Base-by-base conservation (phyloP, 2,329 filamentous ascomycete species). In the Penicillium janthinellum region DNA sequence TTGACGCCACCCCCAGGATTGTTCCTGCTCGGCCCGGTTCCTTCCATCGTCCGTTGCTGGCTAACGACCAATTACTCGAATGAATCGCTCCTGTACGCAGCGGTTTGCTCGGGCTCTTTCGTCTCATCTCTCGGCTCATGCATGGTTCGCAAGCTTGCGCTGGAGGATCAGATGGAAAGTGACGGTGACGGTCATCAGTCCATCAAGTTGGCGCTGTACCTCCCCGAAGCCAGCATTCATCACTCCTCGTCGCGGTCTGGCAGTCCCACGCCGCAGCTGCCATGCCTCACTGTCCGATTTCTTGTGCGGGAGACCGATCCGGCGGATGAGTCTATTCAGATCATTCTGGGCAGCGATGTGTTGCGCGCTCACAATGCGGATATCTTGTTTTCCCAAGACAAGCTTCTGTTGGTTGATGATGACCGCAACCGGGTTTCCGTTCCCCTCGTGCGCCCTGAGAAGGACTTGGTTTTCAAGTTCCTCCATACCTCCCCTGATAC, bases 11-110 rank as follows among this genome's bases (percentile, higher is more conserved):
- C 93, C 17, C 91, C 92, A 38, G 91, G 92, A 8, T 83, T 97
- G 59, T 92, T 92, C 73, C 85, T 96, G 54, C 82, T 97, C 15
- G 92, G 94, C 12, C 90, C 93, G 6, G 92, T 96, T 5, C 95
- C 95, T 5, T 91, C 92, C 34, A 96, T 99, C 66, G 91, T 98
- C 58, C 89, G 95, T 62, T 99, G 95, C 79, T 98, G 95, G 93
- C 82, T 98, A 67, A 94, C 91, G 28, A 90, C 88, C 38, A 89
- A 91, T 70, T 98, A 96, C 77, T 94, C 92, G 14, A 94, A 96
- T 72, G 88, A 90, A 65, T 90, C 92, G 10, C 84, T 98, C 15
- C 82, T 97, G 5, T 98, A 98, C 73, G 95, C 93, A 38, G 93
- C 92, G 37, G 83, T 98, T 2, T 98, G 95, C 75, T 94, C 91